Evolutionary conservation across 305 asterid genomes (phyloP).

Genomic region (Fraxinus greggii): DNA sequence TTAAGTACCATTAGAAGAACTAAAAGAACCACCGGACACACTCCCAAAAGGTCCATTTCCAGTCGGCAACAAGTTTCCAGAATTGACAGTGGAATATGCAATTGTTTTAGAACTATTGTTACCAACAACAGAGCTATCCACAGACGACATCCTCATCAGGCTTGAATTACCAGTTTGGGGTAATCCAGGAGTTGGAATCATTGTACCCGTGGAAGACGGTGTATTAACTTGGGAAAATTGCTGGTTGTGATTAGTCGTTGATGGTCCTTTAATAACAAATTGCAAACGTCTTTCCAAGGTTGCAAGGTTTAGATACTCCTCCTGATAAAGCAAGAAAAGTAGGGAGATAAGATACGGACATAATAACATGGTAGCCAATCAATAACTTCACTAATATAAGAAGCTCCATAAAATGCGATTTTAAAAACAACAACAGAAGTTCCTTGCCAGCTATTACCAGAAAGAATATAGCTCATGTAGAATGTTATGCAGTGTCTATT

Average conservation of each 20-base stretch:
- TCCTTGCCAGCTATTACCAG: constrained; percentile 11
- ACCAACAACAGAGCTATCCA: constrained; percentile 53
- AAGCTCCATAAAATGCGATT: background rate
- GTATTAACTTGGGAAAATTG: constrained; percentile 63
- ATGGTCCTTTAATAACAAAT: constrained; percentile 49
- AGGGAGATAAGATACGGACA: constrained; percentile 1
- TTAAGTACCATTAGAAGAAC: constrained; percentile 38
- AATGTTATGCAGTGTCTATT: background rate
- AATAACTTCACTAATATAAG: constrained; percentile 22
- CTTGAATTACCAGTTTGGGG: constrained; percentile 64
- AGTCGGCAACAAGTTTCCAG: constrained; percentile 57
- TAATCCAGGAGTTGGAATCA: constrained; percentile 98
- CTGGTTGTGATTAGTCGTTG: constrained; percentile 60
- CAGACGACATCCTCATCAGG: constrained; percentile 47
- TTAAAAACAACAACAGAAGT: background rate
- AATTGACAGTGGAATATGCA: constrained; percentile 54
- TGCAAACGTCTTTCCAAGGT: constrained; percentile 84
- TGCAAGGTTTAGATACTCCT: constrained; percentile 66
- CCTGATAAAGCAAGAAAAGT: constrained; percentile 45
- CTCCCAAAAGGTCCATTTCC: constrained; percentile 40
- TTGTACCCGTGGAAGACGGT: constrained; percentile 63
- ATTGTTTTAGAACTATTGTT: constrained; percentile 42
- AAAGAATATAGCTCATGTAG: constrained; percentile 4
- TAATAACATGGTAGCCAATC: background rate
- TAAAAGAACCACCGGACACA: constrained; percentile 37